Conservation (phyloP, 495 filamentous ascomycete genomes). For the Aspergillus asperescens region DNA sequence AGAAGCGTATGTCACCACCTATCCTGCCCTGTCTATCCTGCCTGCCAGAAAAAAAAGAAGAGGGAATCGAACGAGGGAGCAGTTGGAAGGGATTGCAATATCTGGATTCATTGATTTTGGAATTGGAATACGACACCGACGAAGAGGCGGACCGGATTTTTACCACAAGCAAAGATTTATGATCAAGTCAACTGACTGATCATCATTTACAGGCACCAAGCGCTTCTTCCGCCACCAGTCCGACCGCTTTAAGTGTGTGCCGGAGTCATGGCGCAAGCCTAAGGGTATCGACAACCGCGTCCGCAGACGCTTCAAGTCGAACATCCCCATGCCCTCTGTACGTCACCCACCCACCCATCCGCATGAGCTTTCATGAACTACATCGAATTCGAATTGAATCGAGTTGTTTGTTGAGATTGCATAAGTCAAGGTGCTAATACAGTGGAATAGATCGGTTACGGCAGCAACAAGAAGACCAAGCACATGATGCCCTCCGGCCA, state of each 20-base stretch:
- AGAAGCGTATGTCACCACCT: conserved; percentile 79
- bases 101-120: not conserved
- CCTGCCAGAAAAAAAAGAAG: not conserved
- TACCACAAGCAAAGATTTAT: not conserved
- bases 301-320: conserved; percentile 88
- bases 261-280: conserved; percentile 90
- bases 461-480: conserved; percentile 96
- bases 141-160: not conserved
- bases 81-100: no score
- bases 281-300: conserved; percentile 98
- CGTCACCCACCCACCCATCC: conserved; percentile 43
- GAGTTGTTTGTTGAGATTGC: no score
- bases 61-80: no score
- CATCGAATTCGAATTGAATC: not conserved
- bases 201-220: conserved; percentile 63
- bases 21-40: not conserved
- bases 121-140: not conserved
- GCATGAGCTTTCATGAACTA: no score
- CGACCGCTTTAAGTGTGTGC: conserved; percentile 89
- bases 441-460: conserved; percentile 83
- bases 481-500: conserved; percentile 99
- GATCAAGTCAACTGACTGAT: conserved; percentile 10
- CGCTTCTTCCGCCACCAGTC: conserved; percentile 93
- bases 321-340: conserved; percentile 97
- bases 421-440: conserved; percentile 1